Percentiles rank a stretch among this genome's conserved stretches.
Conservation (phyloP, 768 basidiomycete species). For the Austroboletus eburneus region DNA sequence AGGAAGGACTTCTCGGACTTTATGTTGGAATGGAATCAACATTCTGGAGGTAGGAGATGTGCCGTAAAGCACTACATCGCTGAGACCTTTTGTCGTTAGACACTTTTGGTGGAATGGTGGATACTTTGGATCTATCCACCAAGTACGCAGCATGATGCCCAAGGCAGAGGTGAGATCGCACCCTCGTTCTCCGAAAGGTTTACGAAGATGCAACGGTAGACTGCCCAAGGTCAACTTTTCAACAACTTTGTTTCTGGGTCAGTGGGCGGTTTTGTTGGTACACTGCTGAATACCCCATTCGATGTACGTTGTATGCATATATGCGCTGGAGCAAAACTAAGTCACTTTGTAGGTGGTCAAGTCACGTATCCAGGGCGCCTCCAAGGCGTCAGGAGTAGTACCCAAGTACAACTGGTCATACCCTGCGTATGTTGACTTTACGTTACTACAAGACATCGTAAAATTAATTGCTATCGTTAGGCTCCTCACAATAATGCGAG, state of each 20-base stretch:
- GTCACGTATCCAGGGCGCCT: constrained; percentile 84
- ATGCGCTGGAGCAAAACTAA: background rate
- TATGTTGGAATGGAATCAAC: constrained; percentile 97
- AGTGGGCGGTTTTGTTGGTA: constrained; percentile 88
- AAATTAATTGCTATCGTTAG: constrained; percentile 26
- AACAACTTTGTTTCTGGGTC: constrained; percentile 94
- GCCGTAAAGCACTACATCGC: background rate
- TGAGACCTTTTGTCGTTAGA: constrained; percentile 32
- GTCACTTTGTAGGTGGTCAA: constrained; percentile 72
- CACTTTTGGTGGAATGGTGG: constrained; percentile 94
- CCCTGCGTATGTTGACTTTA: constrained; percentile 51
- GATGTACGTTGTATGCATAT: constrained; percentile 36
- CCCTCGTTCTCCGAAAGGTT: background rate
- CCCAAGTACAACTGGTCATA: constrained; percentile 97
- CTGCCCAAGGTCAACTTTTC: constrained; percentile 61
- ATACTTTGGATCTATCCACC: constrained; percentile 91
- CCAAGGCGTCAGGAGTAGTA: constrained; percentile 58
- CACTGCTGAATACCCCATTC: constrained; percentile 85
- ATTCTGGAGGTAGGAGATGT: constrained; percentile 74
- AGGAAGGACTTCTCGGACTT: constrained; percentile 78
- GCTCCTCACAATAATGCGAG: constrained; percentile 72
- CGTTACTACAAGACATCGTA: background rate
- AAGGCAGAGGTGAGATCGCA: constrained; percentile 68
- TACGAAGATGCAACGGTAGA: constrained; percentile 35
- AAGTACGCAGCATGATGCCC: constrained; percentile 74